Conservation (phyloP, 2,329 filamentous ascomycete genomes). For the Metarhizium album region DNA sequence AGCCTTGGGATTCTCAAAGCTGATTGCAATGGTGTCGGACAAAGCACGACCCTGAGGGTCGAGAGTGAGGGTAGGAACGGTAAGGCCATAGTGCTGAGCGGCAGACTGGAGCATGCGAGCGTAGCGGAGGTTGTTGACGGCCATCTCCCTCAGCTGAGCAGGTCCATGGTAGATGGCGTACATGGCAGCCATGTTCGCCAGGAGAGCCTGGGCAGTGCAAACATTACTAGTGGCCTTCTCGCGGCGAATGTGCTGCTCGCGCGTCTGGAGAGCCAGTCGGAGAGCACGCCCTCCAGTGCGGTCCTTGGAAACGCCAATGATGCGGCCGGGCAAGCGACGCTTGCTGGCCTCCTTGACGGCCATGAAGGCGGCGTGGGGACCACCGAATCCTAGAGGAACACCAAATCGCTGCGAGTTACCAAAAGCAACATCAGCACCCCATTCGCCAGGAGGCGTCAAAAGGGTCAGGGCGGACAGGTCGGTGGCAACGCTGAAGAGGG, state of each 20-base stretch:
- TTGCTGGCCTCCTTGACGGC: constrained; percentile 85
- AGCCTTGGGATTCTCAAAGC: constrained; percentile 22
- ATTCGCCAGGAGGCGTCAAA: constrained; percentile 83
- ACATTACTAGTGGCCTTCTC: constrained; percentile 98
- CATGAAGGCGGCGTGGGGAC: constrained; percentile 96
- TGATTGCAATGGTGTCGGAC: constrained; percentile 74
- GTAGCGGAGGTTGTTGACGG: constrained; percentile 62
- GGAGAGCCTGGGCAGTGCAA: constrained; percentile 85
- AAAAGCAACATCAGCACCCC: constrained; percentile 90
- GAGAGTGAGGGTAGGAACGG: constrained; percentile 48
- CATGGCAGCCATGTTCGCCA: constrained; percentile 93
- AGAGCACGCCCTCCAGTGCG: constrained; percentile 72
- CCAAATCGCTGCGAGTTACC: constrained; percentile 87
- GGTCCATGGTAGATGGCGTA: constrained; percentile 94
- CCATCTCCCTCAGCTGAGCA: constrained; percentile 70
- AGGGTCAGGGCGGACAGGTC: constrained; percentile 81
- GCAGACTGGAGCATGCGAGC: constrained; percentile 59
- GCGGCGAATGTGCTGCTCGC: constrained; percentile 90
- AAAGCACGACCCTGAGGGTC: constrained; percentile 45
- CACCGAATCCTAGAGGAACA: constrained; percentile 84
- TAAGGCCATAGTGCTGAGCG: constrained; percentile 51
- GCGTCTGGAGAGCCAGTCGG: constrained; percentile 76
- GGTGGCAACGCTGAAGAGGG: constrained; percentile 76
- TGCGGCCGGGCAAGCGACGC: constrained; percentile 82
- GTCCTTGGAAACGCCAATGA: constrained; percentile 89